Conservation (phyloP, 208 protist genomes). For the Spongospora subterranea region DNA sequence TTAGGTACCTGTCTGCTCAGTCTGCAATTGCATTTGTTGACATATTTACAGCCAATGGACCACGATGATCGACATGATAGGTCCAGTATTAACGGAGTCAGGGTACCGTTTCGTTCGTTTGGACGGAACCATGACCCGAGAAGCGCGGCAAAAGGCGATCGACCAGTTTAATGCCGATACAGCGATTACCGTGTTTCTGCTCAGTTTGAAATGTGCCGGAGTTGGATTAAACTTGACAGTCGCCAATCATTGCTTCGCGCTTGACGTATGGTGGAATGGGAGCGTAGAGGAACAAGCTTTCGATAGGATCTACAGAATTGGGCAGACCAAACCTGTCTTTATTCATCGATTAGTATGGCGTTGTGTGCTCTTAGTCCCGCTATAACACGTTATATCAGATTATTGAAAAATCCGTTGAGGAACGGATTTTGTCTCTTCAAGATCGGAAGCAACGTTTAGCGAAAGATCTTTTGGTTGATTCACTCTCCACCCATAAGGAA, state of each 20-base stretch:
- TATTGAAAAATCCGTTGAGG: background rate
- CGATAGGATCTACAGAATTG: conserved; percentile 32
- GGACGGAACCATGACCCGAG: conserved; percentile 30
- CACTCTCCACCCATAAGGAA: background rate
- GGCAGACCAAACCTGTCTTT: conserved; percentile 55
- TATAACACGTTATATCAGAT: background rate
- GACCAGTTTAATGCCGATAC: conserved; percentile 1
- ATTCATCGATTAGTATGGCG: conserved; percentile 34
- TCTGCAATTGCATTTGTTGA: background rate
- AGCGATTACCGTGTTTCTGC: conserved; percentile 14
- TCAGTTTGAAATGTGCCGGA: conserved; percentile 55
- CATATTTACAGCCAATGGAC: conserved; percentile 47
- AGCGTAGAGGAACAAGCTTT: conserved; percentile 55
- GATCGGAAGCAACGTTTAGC: conserved; percentile 10
- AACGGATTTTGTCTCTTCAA: background rate
- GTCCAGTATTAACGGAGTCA: background rate
- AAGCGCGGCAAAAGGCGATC: background rate
- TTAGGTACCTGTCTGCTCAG: conserved; percentile 9
- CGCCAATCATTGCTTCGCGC: conserved; percentile 57
- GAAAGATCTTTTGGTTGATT: background rate
- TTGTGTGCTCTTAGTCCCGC: background rate
- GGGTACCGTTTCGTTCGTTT: conserved; percentile 34
- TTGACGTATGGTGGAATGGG: conserved; percentile 55
- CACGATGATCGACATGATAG: conserved; percentile 1
- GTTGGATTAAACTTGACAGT: conserved; percentile 55